Conservation (phyloP, 2,329 filamentous ascomycete genomes). For the Ophiostoma sp. region DNA sequence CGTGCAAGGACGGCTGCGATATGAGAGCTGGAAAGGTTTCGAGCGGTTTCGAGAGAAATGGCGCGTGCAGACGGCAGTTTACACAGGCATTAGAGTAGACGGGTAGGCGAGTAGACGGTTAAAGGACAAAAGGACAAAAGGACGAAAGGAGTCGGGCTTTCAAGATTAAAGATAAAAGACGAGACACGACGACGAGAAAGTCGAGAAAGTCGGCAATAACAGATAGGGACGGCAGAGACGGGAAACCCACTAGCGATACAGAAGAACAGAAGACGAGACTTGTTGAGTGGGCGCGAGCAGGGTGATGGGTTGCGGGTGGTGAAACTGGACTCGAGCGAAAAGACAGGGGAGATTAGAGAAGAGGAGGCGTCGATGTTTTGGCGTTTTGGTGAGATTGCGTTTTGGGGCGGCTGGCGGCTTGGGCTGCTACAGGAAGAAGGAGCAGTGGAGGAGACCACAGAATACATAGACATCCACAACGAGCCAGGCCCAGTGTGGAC, state of each 20-base stretch:
- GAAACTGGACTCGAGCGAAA: background rate
- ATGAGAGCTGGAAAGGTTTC: background rate
- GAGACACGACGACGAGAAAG: background rate
- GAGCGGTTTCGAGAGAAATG: background rate
- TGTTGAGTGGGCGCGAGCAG: background rate
- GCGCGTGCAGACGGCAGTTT: slow-evolving; percentile 1
- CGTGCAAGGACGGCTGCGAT: slow-evolving; percentile 1
- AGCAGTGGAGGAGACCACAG: background rate
- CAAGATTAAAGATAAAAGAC: background rate
- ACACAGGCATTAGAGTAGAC: background rate
- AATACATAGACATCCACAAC: background rate
- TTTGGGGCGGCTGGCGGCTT: slow-evolving; percentile 17
- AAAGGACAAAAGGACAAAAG: background rate
- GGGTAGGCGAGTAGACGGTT: background rate
- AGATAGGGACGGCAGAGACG: background rate
- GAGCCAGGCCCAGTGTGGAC: slow-evolving; percentile 5
- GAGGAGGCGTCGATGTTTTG: background rate
- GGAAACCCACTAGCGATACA: background rate
- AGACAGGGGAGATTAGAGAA: slow-evolving; percentile 11
- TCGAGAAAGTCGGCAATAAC: slow-evolving; percentile 5
- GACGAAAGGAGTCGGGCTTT: background rate
- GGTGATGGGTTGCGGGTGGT: background rate
- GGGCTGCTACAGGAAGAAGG: slow-evolving; percentile 13
- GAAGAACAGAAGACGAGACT: background rate
- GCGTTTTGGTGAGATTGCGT: slow-evolving; percentile 20